Percentiles rank a stretch among this genome's conserved stretches.
These are phyloP conservation scores for Wickerhamomyces queroliae DNA, from an alignment of 805 yeast genomes.

Conservation along the genomic window DNA sequence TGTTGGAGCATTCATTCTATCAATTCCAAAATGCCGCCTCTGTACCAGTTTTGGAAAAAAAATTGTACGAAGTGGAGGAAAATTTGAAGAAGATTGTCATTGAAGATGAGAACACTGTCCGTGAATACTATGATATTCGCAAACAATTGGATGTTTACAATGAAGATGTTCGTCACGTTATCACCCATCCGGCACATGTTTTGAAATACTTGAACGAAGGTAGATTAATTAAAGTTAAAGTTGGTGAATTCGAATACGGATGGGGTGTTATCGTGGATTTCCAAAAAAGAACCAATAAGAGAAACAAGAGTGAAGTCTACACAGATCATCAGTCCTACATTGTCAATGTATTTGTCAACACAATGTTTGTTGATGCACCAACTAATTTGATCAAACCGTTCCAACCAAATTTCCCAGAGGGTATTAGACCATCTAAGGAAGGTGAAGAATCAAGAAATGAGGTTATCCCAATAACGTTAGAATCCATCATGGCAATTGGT, in stretches of 20 bases:
- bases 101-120: conserved; percentile 69
- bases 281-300: conserved; percentile 61
- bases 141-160: conserved; percentile 66
- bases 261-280: conserved; percentile 90
- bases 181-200: conserved; percentile 87
- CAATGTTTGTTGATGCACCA: conserved; percentile 82
- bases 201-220: conserved; percentile 87
- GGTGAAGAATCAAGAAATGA: conserved; percentile 72
- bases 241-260: conserved; percentile 70
- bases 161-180: conserved; percentile 70
- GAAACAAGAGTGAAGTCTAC: conserved; percentile 50
- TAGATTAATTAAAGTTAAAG: conserved; percentile 64
- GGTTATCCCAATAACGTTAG: conserved; percentile 79
- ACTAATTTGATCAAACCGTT: conserved; percentile 70
- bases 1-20: conserved; percentile 90
- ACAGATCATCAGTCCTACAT: conserved; percentile 88
- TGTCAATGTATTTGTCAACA: conserved; percentile 75
- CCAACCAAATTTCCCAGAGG: conserved; percentile 77
- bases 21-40: conserved; percentile 93
- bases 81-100: conserved; percentile 45
- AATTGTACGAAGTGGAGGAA: conserved; percentile 47
- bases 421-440: conserved; percentile 75
- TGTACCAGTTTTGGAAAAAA: conserved; percentile 77
- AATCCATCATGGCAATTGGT: conserved; percentile 69
- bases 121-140: conserved; percentile 78